Evolutionary conservation across 2,329 filamentous ascomycete species (phyloP).

Genomic region (Fusarium pseudoanthophilum): DNA sequence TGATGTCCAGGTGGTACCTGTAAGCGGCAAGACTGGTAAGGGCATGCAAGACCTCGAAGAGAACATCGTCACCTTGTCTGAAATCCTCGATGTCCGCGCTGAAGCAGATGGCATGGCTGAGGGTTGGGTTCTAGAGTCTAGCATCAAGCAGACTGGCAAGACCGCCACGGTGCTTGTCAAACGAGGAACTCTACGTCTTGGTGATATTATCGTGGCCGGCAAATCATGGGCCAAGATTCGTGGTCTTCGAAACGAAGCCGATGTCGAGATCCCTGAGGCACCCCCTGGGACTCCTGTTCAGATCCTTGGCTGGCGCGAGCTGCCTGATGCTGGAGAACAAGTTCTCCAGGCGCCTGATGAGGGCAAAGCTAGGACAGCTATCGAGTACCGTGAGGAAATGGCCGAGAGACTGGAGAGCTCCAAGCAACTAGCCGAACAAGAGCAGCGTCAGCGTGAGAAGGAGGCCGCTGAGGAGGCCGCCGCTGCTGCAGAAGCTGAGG

Average conservation of each 20-base stretch:
- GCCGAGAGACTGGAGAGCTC: conserved; percentile 78
- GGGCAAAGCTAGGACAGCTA: conserved; percentile 79
- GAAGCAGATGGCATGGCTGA: conserved; percentile 81
- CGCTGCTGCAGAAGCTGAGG: conserved; percentile 50
- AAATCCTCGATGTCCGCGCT: conserved; percentile 90
- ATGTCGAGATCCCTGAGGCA: conserved; percentile 75
- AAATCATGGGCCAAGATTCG: conserved; percentile 90
- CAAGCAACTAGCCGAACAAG: conserved; percentile 80
- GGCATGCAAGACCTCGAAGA: conserved; percentile 95
- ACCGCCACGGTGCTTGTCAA: conserved; percentile 90
- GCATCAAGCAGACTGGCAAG: conserved; percentile 84
- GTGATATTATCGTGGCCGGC: conserved; percentile 88
- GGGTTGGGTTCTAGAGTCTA: conserved; percentile 93
- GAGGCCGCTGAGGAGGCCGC: conserved; percentile 53
- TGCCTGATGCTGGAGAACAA: conserved; percentile 85
- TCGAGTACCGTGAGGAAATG: conserved; percentile 79
- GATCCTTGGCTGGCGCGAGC: conserved; percentile 90
- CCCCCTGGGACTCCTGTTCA: conserved; percentile 91
- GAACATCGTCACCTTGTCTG: conserved; percentile 84
- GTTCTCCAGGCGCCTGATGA: conserved; percentile 86
- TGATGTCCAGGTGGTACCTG: conserved; percentile 89
- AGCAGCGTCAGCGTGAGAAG: conserved; percentile 69
- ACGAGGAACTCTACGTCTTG: conserved; percentile 82
- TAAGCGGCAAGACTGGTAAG: conserved; percentile 92
- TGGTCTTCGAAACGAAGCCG: conserved; percentile 85